These are phyloP conservation scores for Adansonia gregorii DNA, from an alignment of 441 rosid genomes.

Conservation along the genomic window DNA sequence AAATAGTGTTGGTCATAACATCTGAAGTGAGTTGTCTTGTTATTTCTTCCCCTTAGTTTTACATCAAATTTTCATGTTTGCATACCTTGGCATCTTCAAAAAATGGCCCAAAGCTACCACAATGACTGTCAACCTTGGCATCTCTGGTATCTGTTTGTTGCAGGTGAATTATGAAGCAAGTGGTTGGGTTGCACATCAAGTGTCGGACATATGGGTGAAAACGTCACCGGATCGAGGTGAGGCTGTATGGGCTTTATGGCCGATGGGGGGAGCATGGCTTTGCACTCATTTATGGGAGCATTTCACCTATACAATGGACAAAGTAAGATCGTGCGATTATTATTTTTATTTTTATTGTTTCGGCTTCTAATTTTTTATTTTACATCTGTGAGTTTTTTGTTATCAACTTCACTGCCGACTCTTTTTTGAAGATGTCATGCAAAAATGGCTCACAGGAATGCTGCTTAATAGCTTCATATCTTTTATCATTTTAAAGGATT, in stretches of 20 bases:
- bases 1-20: background rate
- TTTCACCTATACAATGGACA: conserved; percentile 65
- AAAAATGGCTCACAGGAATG: background rate
- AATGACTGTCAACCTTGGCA: background rate
- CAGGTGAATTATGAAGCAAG: conserved; percentile 72
- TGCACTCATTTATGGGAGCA: conserved; percentile 81
- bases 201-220: conserved; percentile 74
- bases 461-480: background rate
- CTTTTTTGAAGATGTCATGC: conserved; percentile 15
- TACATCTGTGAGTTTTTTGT: background rate
- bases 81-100: background rate
- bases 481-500: conserved; percentile 13
- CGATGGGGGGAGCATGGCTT: conserved; percentile 86
- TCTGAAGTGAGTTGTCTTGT: background rate
- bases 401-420: conserved; percentile 3
- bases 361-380: conserved; percentile 6
- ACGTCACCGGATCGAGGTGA: conserved; percentile 68
- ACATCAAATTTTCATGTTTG: background rate
- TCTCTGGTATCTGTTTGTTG: background rate
- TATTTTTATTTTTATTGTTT: conserved; percentile 4
- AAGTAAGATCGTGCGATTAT: conserved; percentile 42
- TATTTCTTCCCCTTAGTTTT: background rate
- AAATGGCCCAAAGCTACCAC: background rate
- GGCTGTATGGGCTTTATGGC: conserved; percentile 76
- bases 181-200: conserved; percentile 80